These are phyloP conservation scores for Pulveroboletus sp. DNA, from an alignment of 768 basidiomycete genomes.

Conservation along the genomic window DNA sequence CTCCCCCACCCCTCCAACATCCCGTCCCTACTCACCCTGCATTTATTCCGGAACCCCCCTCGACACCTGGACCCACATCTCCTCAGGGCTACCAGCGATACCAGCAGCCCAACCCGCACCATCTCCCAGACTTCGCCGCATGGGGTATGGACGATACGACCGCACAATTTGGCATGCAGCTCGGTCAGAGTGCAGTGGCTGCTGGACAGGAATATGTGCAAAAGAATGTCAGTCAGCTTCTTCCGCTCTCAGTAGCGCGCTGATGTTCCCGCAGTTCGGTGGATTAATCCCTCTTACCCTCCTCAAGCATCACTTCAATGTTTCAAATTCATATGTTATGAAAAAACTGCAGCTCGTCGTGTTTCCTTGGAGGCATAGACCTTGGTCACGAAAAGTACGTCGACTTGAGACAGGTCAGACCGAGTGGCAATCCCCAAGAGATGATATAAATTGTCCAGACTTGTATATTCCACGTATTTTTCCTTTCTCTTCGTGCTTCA, in stretches of 20 bases:
- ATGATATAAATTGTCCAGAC: slow-evolving; percentile 95
- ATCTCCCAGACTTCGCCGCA: slow-evolving; percentile 48
- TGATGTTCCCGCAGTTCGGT: slow-evolving; percentile 53
- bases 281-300: slow-evolving; percentile 69
- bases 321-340: slow-evolving; percentile 93
- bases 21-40: slow-evolving; percentile 86
- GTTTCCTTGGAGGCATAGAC: slow-evolving; percentile 93
- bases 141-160: slow-evolving; percentile 93
- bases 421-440: slow-evolving; percentile 85
- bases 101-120: slow-evolving; percentile 34
- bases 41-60: slow-evolving; percentile 78
- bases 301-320: slow-evolving; percentile 91
- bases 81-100: slow-evolving; percentile 46
- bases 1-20: slow-evolving; percentile 80
- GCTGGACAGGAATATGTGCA: slow-evolving; percentile 96
- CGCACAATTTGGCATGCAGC: slow-evolving; percentile 93
- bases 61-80: slow-evolving; percentile 62
- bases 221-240: slow-evolving; percentile 64
- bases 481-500: background rate
- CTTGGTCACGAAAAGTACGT: slow-evolving; percentile 70
- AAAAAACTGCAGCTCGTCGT: slow-evolving; percentile 80
- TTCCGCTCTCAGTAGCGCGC: slow-evolving; percentile 2
- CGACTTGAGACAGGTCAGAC: slow-evolving; percentile 59
- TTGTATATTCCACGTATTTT: slow-evolving; percentile 86
- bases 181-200: slow-evolving; percentile 85